Evolutionary conservation across 2,329 filamentous ascomycete genomes (phyloP).

Genomic region (Bipolaris victoriae): DNA sequence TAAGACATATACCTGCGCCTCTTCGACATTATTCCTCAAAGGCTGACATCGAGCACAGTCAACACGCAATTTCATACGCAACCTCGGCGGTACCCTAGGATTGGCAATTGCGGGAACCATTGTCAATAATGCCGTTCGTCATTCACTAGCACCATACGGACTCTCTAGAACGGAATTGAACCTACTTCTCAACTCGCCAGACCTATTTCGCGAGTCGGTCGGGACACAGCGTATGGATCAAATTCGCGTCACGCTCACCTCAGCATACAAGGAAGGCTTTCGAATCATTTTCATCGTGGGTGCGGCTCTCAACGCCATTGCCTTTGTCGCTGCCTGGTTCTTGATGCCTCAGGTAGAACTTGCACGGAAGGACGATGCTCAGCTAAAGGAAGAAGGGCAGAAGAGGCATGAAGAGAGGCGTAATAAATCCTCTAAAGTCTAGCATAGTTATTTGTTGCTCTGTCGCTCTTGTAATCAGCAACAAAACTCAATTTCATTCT

Average conservation of each 20-base stretch:
- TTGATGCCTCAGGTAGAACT: slow-evolving; percentile 30
- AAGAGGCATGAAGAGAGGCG: slow-evolving; percentile 17
- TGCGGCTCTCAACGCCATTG: slow-evolving; percentile 22
- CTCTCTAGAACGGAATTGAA: slow-evolving; percentile 19
- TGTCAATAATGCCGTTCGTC: slow-evolving; percentile 38
- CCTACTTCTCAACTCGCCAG: slow-evolving; percentile 25
- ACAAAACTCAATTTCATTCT: no score
- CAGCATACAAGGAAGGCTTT: slow-evolving; percentile 26
- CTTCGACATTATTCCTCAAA: background rate
- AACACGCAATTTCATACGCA: slow-evolving; percentile 67
- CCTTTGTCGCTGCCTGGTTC: slow-evolving; percentile 25
- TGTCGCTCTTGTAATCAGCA: background rate
- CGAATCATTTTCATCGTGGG: slow-evolving; percentile 26
- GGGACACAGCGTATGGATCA: slow-evolving; percentile 15
- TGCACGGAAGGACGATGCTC: slow-evolving; percentile 22
- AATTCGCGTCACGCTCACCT: slow-evolving; percentile 12
- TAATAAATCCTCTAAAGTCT: background rate
- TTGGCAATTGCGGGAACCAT: slow-evolving; percentile 56
- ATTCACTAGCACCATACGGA: slow-evolving; percentile 13
- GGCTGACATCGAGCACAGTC: slow-evolving; percentile 36
- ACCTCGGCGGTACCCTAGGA: slow-evolving; percentile 64
- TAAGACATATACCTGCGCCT: background rate
- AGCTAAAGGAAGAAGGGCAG: slow-evolving; percentile 28
- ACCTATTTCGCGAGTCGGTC: slow-evolving; percentile 11
- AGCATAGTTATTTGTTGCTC: background rate